Evolutionary conservation across 169 alveolate species (phyloP).

Genomic region (Sarcocystis neurona): DNA sequence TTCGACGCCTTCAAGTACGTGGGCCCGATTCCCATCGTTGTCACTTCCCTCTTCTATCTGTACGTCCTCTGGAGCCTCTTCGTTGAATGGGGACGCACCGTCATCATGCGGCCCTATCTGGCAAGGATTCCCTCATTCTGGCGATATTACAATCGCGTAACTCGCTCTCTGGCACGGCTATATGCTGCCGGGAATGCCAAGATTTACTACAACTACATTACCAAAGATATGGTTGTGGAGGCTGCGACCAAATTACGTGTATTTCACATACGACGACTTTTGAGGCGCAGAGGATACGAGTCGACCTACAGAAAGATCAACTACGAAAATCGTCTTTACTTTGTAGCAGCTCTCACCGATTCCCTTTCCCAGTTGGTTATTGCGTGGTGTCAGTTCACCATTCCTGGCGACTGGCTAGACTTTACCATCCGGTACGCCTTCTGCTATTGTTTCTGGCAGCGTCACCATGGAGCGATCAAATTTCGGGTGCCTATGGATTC

Average conservation of each 20-base stretch:
- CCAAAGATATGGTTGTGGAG: slow-evolving; percentile 67
- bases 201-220: slow-evolving; percentile 66
- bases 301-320: slow-evolving; percentile 61
- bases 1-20: slow-evolving; percentile 56
- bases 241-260: slow-evolving; percentile 66
- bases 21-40: slow-evolving; percentile 60
- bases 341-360: slow-evolving; percentile 64
- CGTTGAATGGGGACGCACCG: slow-evolving; percentile 69
- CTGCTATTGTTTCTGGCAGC: slow-evolving; percentile 68
- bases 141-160: slow-evolving; percentile 64
- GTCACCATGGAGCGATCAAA: slow-evolving; percentile 59
- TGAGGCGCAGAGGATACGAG: slow-evolving; percentile 40
- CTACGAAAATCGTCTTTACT: slow-evolving; percentile 62
- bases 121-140: slow-evolving; percentile 63
- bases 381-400: slow-evolving; percentile 63
- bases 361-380: slow-evolving; percentile 64
- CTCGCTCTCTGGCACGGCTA: slow-evolving; percentile 66
- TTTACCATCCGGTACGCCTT: slow-evolving; percentile 69
- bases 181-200: slow-evolving; percentile 64
- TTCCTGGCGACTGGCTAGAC: slow-evolving; percentile 70
- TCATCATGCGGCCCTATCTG: slow-evolving; percentile 66
- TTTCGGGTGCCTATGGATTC: slow-evolving; percentile 63
- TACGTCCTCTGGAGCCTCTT: slow-evolving; percentile 65
- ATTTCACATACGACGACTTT: slow-evolving; percentile 61
- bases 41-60: slow-evolving; percentile 46